Evolutionary conservation across 768 basidiomycete species (phyloP).

Genomic region (Tulasnella sp.): DNA sequence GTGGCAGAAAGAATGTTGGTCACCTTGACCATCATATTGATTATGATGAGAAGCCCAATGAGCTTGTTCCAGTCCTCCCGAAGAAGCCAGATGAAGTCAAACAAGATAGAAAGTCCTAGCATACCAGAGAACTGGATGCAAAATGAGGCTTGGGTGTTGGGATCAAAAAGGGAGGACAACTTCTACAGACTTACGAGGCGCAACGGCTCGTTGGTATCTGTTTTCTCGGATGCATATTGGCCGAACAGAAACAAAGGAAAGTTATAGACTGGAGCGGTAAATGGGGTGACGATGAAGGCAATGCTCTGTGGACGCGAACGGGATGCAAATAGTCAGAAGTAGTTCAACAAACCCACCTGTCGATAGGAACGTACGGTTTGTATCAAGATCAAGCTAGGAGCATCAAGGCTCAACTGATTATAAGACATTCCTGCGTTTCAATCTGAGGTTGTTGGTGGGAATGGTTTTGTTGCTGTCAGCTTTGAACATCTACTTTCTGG

Average conservation of each 20-base stretch:
- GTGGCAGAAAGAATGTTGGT: conserved; percentile 2
- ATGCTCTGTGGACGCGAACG: no score
- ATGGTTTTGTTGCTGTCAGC: no score
- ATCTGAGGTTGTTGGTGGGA: no score
- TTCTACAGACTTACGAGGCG: conserved; percentile 51
- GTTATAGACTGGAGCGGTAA: conserved; percentile 40
- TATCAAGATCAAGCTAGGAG: no score
- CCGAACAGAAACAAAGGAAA: conserved; percentile 77
- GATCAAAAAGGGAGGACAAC: not conserved
- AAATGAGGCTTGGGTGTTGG: no score
- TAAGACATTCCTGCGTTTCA: no score
- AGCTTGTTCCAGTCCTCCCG: conserved; percentile 43
- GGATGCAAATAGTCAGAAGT: no score
- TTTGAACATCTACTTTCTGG: no score
- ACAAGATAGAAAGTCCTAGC: conserved; percentile 47
- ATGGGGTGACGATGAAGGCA: conserved; percentile 15
- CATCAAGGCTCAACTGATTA: no score
- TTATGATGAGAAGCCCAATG: conserved; percentile 41
- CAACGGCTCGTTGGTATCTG: conserved; percentile 51
- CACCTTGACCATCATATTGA: conserved; percentile 52
- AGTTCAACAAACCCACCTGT: no score
- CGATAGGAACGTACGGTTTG: no score
- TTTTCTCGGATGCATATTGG: conserved; percentile 54
- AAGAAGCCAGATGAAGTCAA: conserved; percentile 56
- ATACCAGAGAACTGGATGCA: conserved; percentile 50